Evolutionary conservation across 2,329 filamentous ascomycete genomes (phyloP).

Genomic region (Aspergillus tanneri): DNA sequence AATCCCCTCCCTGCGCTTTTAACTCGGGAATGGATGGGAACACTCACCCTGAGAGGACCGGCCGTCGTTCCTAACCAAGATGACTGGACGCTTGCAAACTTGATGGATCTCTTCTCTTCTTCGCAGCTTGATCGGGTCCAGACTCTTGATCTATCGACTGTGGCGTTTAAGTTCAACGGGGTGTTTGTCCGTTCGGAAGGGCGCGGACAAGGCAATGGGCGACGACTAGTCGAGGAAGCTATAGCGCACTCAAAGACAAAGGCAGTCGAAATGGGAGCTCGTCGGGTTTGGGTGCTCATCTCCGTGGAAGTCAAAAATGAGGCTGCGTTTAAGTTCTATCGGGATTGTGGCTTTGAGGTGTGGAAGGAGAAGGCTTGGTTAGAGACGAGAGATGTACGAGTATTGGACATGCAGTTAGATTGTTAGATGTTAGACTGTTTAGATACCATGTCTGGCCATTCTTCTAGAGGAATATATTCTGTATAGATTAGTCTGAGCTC

Average conservation of each 20-base stretch:
- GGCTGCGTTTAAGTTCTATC: conserved; percentile 3
- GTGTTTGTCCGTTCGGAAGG: conserved; percentile 1
- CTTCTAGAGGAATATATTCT: too few species aligned
- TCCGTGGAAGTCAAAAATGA: conserved; percentile 1
- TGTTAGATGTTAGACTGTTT: too few species aligned
- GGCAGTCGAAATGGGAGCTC: background rate
- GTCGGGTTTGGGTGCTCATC: background rate
- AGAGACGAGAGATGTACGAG: background rate
- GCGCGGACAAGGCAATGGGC: background rate
- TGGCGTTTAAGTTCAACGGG: conserved; percentile 3
- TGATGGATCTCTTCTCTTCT: too few species aligned
- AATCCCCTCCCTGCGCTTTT: background rate
- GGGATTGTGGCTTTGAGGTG: conserved; percentile 1
- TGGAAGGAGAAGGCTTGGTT: background rate
- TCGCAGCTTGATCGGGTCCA: too few species aligned
- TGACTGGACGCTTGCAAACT: too few species aligned
- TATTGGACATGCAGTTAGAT: background rate
- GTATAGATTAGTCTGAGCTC: too few species aligned
- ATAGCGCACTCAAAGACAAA: background rate
- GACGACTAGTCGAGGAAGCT: conserved; percentile 3
- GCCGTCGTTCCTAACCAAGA: too few species aligned
- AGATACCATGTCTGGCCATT: too few species aligned
- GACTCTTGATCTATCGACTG: background rate
- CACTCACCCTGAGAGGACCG: conserved; percentile 5
- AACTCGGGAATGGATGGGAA: conserved; percentile 2